phyloP scores from a whole-genome alignment of 192 early-diverging fungal species.

The Backusella macrospora region DNA sequence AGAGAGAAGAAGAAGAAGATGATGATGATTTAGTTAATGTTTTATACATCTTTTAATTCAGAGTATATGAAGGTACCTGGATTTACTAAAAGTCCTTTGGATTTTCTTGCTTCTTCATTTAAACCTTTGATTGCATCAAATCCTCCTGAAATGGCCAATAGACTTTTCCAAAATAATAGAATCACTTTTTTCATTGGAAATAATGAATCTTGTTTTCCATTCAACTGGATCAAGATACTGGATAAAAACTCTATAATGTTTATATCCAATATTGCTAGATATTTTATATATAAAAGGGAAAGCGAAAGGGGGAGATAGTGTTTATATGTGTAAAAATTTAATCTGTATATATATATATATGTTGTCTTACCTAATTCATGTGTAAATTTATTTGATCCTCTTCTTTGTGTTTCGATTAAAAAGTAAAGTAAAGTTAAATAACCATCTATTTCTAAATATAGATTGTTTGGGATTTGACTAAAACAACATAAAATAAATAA shows the following conservation, averaged over 20 bases:
- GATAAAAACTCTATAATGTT: neutral
- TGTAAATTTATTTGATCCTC: conserved; percentile 17
- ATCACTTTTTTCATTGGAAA: conserved; percentile 50
- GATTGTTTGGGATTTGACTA: conserved; percentile 25
- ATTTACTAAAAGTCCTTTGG: conserved; percentile 47
- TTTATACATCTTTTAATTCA: no score
- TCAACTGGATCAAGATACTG: neutral
- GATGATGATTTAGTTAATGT: no score
- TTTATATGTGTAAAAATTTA: conserved; percentile 22
- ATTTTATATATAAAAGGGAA: conserved; percentile 67
- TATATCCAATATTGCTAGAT: neutral
- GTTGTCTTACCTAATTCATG: neutral
- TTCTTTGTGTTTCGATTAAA: conserved; percentile 57
- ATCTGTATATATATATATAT: conserved; percentile 43
- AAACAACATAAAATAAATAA: neutral
- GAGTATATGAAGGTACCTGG: no score
- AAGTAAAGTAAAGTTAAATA: conserved; percentile 68
- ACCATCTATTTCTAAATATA: conserved; percentile 45
- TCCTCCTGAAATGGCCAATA: conserved; percentile 62
- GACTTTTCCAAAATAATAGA: conserved; percentile 70
- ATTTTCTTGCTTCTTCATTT: conserved; percentile 49
- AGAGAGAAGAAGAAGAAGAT: no score
- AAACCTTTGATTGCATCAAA: conserved; percentile 49
- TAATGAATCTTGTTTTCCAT: neutral
- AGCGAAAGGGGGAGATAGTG: conserved; percentile 49